Evolutionary conservation across 139 green algal species (phyloP), one percentile per base, ranked within the genome.

Genomic region (Coelastrella sp.): DNA sequence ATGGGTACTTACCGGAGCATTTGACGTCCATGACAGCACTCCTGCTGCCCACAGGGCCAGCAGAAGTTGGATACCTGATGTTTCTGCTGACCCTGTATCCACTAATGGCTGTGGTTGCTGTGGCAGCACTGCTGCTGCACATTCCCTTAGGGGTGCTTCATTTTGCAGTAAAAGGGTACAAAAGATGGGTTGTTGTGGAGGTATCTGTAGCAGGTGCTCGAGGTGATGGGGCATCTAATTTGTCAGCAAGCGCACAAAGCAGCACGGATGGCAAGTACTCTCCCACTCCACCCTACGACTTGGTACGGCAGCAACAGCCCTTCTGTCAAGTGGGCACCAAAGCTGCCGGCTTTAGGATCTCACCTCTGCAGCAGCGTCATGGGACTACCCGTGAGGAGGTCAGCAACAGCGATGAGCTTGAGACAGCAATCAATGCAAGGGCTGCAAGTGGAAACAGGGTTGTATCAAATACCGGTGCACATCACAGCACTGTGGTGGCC

Each of bases 51-150:
- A 86, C 80, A 17, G 80, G 80, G 58, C 80, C 80, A 22, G 22
- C 80, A 75, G 80, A 86, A 24, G 24, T 86, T 59, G 80, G 80
- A 7, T 86, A 73, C 79, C 58, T 85, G 35, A 12, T 63, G 3
- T 65, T 87, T 12, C 78, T 70, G 19, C n/a, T 82, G 20, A 81
- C 66, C 9, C 22, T 91, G 56, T 63, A 83, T 49, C 80, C 85
- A 61, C 27, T 83, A 35, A 27, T n/a, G 3, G 68, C 60, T 12
- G 15, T 78, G 14, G n/a, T 75, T 27, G 61, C 68, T n/a, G 58
- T 90, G 87, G 58, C 84, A 9, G 25, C 73, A 78, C 74, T 90
- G 85, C 7, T 90, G 72, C n/a, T 76, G 74, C 74, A 84, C 14
- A 20, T 90, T 49, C 74, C 57, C 4, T 58, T 68, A 49, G 57